Base-by-base conservation (phyloP, 257 asterid genomes). In the Phtheirospermum japonicum region DNA sequence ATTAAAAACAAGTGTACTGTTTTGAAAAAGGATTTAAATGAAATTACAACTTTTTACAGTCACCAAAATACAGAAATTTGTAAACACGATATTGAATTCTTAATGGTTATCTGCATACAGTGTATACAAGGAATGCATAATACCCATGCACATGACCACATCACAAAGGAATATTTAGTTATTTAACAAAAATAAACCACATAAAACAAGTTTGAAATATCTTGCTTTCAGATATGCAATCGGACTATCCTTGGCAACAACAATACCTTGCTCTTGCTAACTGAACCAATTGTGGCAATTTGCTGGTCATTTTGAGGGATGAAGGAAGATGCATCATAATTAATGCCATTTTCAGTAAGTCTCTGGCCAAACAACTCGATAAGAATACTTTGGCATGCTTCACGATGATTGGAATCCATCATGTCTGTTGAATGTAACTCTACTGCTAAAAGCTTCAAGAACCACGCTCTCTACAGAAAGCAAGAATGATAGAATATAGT, bases 381-480 rank as follows among this genome's bases (percentile, higher is more conserved):
- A 61, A 93, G 84, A 71, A 89, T 81, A 75, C 73, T 73, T 57
- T 85, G 88, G 73, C 96, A 89, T 66, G 96, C 71, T 80, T 87
- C 93, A 55, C 81, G 85, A 71, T 89, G 97, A 73, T 74, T 70
- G 46, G 87, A 64, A 75, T 80, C 88, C 58, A 52, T 52, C 76
- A 80, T 69, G 64, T 89, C 95, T 20, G 94, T 91, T 52, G 82
- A 82, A 77, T 92, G 99, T 45, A 89, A 71, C 64, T 83, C 97
- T 23, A 87, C 80, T 43, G 97, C 88, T 69, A 92, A 80, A 73
- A 92, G 95, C 84, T 92, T 92, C 85, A 89, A 79, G 61, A 92
- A 68, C 99, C 99, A 92, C 30, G 99, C 93, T 77, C 97, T 81
- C 99, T 92, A 78, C 65, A 80, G 26, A 69, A 74, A 54, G 66